Base-by-base conservation (phyloP, 768 basidiomycete genomes). In the Panellus pusillus region DNA sequence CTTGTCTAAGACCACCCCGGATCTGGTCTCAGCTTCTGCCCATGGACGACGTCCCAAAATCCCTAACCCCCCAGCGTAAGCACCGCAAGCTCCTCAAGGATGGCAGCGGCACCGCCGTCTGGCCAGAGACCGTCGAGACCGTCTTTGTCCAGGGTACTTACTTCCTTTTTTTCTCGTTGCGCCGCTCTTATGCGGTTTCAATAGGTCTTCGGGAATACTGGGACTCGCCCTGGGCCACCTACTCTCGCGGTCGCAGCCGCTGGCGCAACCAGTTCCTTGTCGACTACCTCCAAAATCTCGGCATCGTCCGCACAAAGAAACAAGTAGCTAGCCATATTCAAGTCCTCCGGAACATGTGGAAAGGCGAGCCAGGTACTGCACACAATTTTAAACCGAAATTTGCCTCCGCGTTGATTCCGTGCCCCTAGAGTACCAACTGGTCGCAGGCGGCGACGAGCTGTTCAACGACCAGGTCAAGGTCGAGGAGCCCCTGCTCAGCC, bases 241-340 rank as follows among this genome's bases (percentile, higher is more conserved):
- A 86, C 66, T 76, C 78, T 19, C 75, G 77, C 50, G 86, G 86
- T 28, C 83, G 87, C 18, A 89, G 89, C 29, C 83, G 89, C 62
- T 86, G 84, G 87, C 81, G 89, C 47, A 91, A 91, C 71, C 89
- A 91, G 71, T 92, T 86, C 66, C 81, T 92, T 57, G 89, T 91
- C 66, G 88, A 91, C 59, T 86, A 88, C 63, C 81, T 92, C 54
- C 77, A 84, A 50, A 84, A 82, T 59, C 73, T 77, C 35, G 86
- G 85, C 50, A 80, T 92, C 65, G 77, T 78, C 24, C 84, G 90
- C 38, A 79, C 87, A 41, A 91, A 91, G 77, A 91, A 92, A 69
- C 90, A 92, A 68, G 90, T 92, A 59, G 90, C 90, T n/a, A 89
- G 86, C 68, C 90, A 92, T 63, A 88, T 92, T 47, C 90, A 92